phyloP scores from a whole-genome alignment of 2,329 filamentous ascomycete species.

The Balansia obtecta region DNA sequence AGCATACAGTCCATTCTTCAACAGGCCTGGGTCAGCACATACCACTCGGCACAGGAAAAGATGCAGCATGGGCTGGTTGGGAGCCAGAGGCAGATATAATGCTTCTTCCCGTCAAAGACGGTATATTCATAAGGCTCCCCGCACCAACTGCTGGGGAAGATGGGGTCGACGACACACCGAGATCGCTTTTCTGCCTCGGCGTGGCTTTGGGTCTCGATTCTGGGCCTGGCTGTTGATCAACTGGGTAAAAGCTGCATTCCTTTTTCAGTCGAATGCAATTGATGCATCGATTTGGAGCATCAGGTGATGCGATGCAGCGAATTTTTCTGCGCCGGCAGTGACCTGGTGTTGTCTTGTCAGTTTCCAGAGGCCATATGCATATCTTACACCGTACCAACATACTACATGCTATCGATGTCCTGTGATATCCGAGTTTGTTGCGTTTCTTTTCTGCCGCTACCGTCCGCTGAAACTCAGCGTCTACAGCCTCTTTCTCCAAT shows the following conservation, averaged over 20 bases:
- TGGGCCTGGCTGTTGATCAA: slow-evolving; percentile 58
- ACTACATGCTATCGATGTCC: slow-evolving; percentile 93
- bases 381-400: slow-evolving; percentile 31
- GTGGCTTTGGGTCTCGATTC: slow-evolving; percentile 31
- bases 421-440: slow-evolving; percentile 91
- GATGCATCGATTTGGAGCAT: slow-evolving; percentile 69
- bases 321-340: slow-evolving; percentile 93
- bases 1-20: neutral
- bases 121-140: slow-evolving; percentile 28
- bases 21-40: slow-evolving; percentile 15
- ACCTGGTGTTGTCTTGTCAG: slow-evolving; percentile 35
- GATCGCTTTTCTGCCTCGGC: slow-evolving; percentile 25
- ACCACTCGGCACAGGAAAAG: slow-evolving; percentile 31
- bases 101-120: slow-evolving; percentile 6
- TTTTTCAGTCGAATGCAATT: slow-evolving; percentile 94
- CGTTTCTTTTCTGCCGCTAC: slow-evolving; percentile 44
- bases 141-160: slow-evolving; percentile 35
- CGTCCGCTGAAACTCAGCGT: slow-evolving; percentile 15
- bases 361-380: neutral
- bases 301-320: slow-evolving; percentile 66
- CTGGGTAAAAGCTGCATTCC: slow-evolving; percentile 84
- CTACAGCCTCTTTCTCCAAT: slow-evolving; percentile 23
- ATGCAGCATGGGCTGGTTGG: slow-evolving; percentile 25
- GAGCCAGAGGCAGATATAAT: slow-evolving; percentile 8
- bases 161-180: slow-evolving; percentile 31